Base-by-base conservation (phyloP, 139 green algal genomes). In the Chara braunii region DNA sequence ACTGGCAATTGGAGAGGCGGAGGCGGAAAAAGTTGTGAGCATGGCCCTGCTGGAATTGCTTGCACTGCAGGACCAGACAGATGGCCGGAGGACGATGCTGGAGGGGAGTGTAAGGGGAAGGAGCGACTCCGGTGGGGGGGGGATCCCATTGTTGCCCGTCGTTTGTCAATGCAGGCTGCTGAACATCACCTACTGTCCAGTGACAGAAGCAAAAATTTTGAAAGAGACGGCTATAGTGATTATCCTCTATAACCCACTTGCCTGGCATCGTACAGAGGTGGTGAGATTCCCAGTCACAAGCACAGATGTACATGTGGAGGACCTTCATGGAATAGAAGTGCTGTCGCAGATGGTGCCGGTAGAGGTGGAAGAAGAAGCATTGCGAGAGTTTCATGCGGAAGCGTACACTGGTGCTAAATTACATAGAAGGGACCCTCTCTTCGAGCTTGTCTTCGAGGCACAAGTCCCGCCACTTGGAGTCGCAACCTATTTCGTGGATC, bases 171-270 rank as follows among this genome's bases (percentile, higher is more conserved):
- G 84, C 60, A 36, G 51, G 31, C 68, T 83, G 42, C 55, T 83
- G 18, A 89, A 89, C 60, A 60, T 75, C 33, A 87, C 77, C 45
- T 68, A 79, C 14, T 94, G 87, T 62, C 51, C 56, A 0, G 14
- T 64, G 0, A 84, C 68, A 1, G 78, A 87, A 43, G 43, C 61
- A 4, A 42, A 68, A 40, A 77, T 73, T 63, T 23, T 3, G 9
- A n/a, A 23, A 12, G 26, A 22, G 14, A 59, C 66, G 9, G 68
- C 32, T 18, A 24, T 71, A 14, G 64, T 80, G 28, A 80, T 92
- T 0, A 75, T 80, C 14, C 54, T 79, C 5, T 95, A 94, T 81
- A 95, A 95, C 62, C 65, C 84, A 0, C 64, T 92, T 36, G 82
- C 60, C 3, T 91, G 80, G 85, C 28, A 50, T 0, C 77, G 87